Conservation (phyloP, 2,329 filamentous ascomycete species). For the Alternaria triticina region DNA sequence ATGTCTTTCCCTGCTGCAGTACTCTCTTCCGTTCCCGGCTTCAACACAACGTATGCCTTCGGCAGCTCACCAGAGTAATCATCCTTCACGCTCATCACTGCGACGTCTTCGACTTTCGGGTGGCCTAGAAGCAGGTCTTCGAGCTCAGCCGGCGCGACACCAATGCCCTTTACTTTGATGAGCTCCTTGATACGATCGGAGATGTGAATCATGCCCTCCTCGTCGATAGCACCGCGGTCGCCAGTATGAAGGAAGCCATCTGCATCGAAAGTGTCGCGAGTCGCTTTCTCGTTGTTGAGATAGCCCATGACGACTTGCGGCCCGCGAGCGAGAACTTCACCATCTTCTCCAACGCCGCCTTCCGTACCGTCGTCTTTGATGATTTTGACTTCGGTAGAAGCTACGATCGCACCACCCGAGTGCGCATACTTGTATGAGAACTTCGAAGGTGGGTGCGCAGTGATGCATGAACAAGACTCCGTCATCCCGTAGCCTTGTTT, state of each 20-base stretch:
- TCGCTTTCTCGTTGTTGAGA: constrained; percentile 52
- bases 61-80: constrained; percentile 59
- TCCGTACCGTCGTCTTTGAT: constrained; percentile 63
- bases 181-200: constrained; percentile 71
- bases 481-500: constrained; percentile 75
- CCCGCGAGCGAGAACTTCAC: constrained; percentile 58
- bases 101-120: constrained; percentile 62
- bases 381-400: constrained; percentile 66
- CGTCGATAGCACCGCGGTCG: constrained; percentile 63
- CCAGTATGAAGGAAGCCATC: constrained; percentile 65
- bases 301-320: constrained; percentile 61
- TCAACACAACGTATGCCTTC: constrained; percentile 54
- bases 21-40: constrained; percentile 39
- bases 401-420: constrained; percentile 62
- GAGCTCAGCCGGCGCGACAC: constrained; percentile 68
- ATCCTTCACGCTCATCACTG: constrained; percentile 61
- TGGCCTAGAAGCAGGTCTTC: constrained; percentile 68
- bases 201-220: constrained; percentile 63
- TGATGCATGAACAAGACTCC: constrained; percentile 68
- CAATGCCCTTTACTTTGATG: constrained; percentile 71
- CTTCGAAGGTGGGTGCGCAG: constrained; percentile 63
- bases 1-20: constrained; percentile 50
- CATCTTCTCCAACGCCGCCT: constrained; percentile 58
- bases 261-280: constrained; percentile 53
- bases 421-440: constrained; percentile 65